phyloP scores from a whole-genome alignment of 805 yeast species.

The Candida boleticola region DNA sequence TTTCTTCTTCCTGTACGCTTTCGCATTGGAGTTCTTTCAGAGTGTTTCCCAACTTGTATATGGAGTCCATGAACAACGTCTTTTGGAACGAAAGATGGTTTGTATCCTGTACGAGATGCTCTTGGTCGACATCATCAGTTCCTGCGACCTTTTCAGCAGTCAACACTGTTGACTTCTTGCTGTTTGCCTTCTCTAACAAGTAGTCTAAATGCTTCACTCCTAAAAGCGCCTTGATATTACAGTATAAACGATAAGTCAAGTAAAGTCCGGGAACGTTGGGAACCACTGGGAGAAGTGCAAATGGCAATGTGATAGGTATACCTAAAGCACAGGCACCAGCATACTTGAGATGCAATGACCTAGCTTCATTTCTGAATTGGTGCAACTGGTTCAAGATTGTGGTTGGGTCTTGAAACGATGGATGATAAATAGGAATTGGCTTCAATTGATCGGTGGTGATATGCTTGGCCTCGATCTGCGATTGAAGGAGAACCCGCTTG shows the following conservation, averaged over 20 bases:
- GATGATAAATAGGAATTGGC: slow-evolving; percentile 42
- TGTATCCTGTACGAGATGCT: slow-evolving; percentile 12
- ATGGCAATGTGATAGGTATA: slow-evolving; percentile 76
- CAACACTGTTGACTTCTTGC: not conserved
- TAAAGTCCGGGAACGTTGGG: slow-evolving; percentile 95
- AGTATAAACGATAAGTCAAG: slow-evolving; percentile 74
- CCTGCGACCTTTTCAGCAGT: not conserved
- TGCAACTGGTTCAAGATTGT: slow-evolving; percentile 38
- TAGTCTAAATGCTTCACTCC: slow-evolving; percentile 71
- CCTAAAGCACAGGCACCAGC: slow-evolving; percentile 53
- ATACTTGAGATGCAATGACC: slow-evolving; percentile 53
- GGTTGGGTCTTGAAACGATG: slow-evolving; percentile 31
- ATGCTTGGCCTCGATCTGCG: slow-evolving; percentile 23
- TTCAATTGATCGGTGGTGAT: slow-evolving; percentile 29
- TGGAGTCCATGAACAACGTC: slow-evolving; percentile 14
- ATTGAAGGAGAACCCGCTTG: slow-evolving; percentile 18
- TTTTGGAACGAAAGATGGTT: slow-evolving; percentile 21
- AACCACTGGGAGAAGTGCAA: slow-evolving; percentile 77
- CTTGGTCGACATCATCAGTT: not conserved
- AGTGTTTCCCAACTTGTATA: slow-evolving; percentile 14
- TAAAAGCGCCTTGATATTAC: slow-evolving; percentile 73
- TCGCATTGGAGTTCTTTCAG: slow-evolving; percentile 3
- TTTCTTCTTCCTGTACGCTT: slow-evolving; percentile 25
- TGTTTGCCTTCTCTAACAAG: slow-evolving; percentile 38
- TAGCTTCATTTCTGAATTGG: slow-evolving; percentile 42